Evolutionary conservation across 495 filamentous ascomycete species (phyloP), one percentile per base, ranked within the genome.

Genomic region (Hypomontagnella submonticulosa): DNA sequence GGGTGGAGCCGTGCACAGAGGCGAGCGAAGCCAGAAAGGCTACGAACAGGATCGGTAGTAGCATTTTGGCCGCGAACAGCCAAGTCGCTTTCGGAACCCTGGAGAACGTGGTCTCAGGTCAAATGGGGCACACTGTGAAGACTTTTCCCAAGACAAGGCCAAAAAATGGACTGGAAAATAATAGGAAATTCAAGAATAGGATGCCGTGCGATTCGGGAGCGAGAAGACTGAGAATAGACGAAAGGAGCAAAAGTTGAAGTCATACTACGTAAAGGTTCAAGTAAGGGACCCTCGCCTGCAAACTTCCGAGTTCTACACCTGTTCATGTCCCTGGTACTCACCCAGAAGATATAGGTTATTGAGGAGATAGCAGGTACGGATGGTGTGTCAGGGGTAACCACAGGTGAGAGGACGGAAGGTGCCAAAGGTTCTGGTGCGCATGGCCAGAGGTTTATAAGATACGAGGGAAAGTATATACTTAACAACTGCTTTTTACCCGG

Each of bases 131-230:
- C 40, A 16, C 27, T 46, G 47, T 47, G 41, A 55, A 43, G 63
- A 54, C 15, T 34, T 20, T 62, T 66, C 55, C 66, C 57, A 72
- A 69, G 47, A 70, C 46, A 42, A 8, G 20, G 33, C 43, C 60
- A 54, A 67, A 58, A 58, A 16, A 10, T 37, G 32, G 41, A 19
- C 33, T 23, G 48, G 10, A 12, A 33, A 61, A 52, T 11, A 27
- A 23, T 16, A 40, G 23, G 15, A 41, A 23, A 46, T 61, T 41
- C 42, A 57, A 57, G 48, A 30, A 27, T 9, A 19, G 60, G 4
- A 52, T 18, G 16, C 30, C 15, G 20, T 11, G 23, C 15, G 13
- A 4, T 34, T 48, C 32, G 36, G 19, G 13, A 37, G 34, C 13
- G 3, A 3, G 32, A 4, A 2, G 8, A 50, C n/a, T 11, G 53